Evolutionary conservation across 352 stramenopile genomes (phyloP).

Genomic region (Bremia lactucae): DNA sequence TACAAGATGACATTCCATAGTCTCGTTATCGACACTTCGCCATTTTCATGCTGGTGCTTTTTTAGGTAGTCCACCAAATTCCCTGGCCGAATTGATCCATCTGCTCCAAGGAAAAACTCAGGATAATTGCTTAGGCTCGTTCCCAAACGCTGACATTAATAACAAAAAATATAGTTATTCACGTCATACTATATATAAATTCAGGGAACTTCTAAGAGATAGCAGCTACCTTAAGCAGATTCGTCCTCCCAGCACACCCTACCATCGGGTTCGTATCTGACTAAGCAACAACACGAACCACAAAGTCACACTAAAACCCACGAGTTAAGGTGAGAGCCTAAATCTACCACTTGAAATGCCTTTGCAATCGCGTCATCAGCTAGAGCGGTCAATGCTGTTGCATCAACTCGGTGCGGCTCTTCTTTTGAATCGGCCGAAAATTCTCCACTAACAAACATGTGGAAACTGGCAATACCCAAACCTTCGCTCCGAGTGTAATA

Average conservation of each 20-base stretch:
- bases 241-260: constrained; percentile 52
- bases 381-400: constrained; percentile 41
- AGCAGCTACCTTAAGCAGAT: constrained; percentile 49
- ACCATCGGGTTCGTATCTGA: constrained; percentile 63
- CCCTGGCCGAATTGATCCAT: constrained; percentile 41
- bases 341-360: constrained; percentile 68
- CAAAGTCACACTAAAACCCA: not conserved
- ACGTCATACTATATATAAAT: no score
- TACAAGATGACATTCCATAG: constrained; percentile 77
- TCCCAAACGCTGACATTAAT: constrained; percentile 40
- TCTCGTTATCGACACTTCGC: constrained; percentile 53
- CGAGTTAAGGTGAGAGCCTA: not conserved
- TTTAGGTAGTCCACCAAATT: constrained; percentile 77
- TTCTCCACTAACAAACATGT: constrained; percentile 70
- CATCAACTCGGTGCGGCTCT: constrained; percentile 46
- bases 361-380: constrained; percentile 50
- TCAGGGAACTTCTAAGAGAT: no score
- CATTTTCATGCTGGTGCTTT: constrained; percentile 35
- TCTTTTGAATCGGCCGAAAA: constrained; percentile 46
- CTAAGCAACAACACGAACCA: constrained; percentile 9
- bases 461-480: constrained; percentile 69
- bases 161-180: not conserved
- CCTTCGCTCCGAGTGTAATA: constrained; percentile 66
- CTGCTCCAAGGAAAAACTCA: constrained; percentile 50
- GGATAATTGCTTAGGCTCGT: constrained; percentile 59